phyloP scores from a whole-genome alignment of 2,329 filamentous ascomycete genomes.

The Knufia fluminis region DNA sequence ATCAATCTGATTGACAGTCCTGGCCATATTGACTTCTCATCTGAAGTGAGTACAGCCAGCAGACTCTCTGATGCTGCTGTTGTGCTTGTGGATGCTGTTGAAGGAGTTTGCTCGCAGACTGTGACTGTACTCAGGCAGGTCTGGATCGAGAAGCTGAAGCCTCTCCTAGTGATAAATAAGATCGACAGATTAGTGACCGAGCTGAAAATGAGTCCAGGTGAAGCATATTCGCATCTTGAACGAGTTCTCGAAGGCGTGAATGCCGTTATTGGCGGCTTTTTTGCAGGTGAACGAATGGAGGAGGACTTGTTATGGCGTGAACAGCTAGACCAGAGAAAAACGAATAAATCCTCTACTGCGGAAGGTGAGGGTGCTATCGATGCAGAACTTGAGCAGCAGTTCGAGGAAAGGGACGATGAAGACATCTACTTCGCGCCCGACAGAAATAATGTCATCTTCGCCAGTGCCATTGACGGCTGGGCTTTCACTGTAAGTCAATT shows the following conservation, averaged over 20 bases:
- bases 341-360: conserved; percentile 41
- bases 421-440: conserved; percentile 97
- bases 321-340: conserved; percentile 72
- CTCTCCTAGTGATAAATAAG: conserved; percentile 93
- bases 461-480: conserved; percentile 97
- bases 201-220: conserved; percentile 80
- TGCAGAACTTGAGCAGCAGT: conserved; percentile 47
- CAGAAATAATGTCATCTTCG: conserved; percentile 98
- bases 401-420: conserved; percentile 87
- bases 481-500: conserved; percentile 95
- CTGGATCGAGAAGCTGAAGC: conserved; percentile 92
- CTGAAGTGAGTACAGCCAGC: conserved; percentile 92
- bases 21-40: conserved; percentile 97
- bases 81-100: conserved; percentile 89
- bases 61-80: conserved; percentile 89
- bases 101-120: conserved; percentile 96
- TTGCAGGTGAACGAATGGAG: conserved; percentile 96
- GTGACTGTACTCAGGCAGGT: conserved; percentile 92
- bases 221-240: conserved; percentile 81
- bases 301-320: conserved; percentile 95
- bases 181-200: conserved; percentile 93
- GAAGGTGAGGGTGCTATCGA: conserved; percentile 25
- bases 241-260: conserved; percentile 94
- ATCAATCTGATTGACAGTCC: conserved; percentile 98
- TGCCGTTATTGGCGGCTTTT: conserved; percentile 93